Conservation (phyloP, 495 filamentous ascomycete genomes). For the Collariella sp. region DNA sequence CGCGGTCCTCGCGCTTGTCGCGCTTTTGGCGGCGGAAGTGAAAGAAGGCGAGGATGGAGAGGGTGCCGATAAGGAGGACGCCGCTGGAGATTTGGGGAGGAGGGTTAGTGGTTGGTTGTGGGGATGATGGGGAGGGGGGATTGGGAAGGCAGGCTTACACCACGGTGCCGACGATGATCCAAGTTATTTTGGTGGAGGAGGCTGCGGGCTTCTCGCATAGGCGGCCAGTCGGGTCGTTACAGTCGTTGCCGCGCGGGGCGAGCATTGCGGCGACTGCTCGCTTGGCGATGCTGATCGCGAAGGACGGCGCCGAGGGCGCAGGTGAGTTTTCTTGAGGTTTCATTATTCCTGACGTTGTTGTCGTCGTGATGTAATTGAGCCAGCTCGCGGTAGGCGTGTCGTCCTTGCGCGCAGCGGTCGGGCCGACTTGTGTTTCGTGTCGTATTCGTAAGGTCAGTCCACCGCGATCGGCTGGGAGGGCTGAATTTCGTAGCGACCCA, state of each 20-base stretch:
- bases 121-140: not conserved
- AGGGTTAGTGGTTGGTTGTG: not conserved
- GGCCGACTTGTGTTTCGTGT: not conserved
- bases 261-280: constrained; percentile 14
- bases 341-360: constrained; percentile 6
- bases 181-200: constrained; percentile 14
- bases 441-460: not conserved
- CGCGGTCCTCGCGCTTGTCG: constrained; percentile 19
- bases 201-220: constrained; percentile 25
- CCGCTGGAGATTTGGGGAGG: constrained; percentile 15
- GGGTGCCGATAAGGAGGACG: constrained; percentile 8
- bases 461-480: not conserved
- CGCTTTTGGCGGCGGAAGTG: constrained; percentile 20
- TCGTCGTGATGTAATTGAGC: not conserved
- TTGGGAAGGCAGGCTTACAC: constrained; percentile 13
- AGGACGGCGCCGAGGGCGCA: not conserved
- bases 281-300: constrained; percentile 4
- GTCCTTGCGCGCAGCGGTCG: not conserved
- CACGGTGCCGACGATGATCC: constrained; percentile 20
- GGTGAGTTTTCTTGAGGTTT: not conserved
- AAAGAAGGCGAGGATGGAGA: constrained; percentile 15
- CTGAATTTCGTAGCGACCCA: not conserved
- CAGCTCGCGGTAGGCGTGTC: not conserved
- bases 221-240: constrained; percentile 4
- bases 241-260: constrained; percentile 14